Conservation (phyloP, 345 rosid species). For the Syzygium grande region DNA sequence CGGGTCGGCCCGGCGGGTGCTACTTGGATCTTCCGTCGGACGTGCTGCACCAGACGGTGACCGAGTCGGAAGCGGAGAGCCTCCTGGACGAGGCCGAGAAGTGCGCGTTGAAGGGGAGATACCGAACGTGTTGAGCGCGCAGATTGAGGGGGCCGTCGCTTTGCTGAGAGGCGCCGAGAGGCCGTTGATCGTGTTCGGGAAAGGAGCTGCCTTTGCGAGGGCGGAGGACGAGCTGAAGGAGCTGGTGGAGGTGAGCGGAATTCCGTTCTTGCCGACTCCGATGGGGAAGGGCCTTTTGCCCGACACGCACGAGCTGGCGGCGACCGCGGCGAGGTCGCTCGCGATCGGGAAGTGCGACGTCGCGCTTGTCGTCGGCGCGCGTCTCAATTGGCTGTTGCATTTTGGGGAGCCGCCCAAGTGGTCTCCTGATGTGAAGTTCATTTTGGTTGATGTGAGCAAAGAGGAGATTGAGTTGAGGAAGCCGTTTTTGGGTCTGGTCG, state of each 20-base stretch:
- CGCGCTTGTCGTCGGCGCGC: slow-evolving; percentile 85
- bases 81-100: slow-evolving; percentile 29
- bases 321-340: slow-evolving; percentile 90
- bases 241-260: slow-evolving; percentile 65
- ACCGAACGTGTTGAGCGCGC: slow-evolving; percentile 17
- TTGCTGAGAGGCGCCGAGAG: slow-evolving; percentile 66
- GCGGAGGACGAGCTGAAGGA: slow-evolving; percentile 71
- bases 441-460: slow-evolving; percentile 62
- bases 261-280: slow-evolving; percentile 92
- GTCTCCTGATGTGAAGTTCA: slow-evolving; percentile 80
- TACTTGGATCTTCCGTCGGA: slow-evolving; percentile 86
- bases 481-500: slow-evolving; percentile 64
- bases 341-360: slow-evolving; percentile 95
- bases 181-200: slow-evolving; percentile 90
- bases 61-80: slow-evolving; percentile 57
- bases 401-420: slow-evolving; percentile 94
- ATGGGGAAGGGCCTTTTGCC: slow-evolving; percentile 98
- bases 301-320: slow-evolving; percentile 79
- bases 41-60: slow-evolving; percentile 67
- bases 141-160: slow-evolving; percentile 52
- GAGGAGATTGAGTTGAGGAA: slow-evolving; percentile 82
- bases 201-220: slow-evolving; percentile 85
- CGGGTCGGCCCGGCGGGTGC: slow-evolving; percentile 90
- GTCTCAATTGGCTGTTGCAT: slow-evolving; percentile 95
- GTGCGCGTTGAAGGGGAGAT: background rate